Evolutionary conservation across 257 asterid species (phyloP).

Genomic region (Solanum lycopersicoides): DNA sequence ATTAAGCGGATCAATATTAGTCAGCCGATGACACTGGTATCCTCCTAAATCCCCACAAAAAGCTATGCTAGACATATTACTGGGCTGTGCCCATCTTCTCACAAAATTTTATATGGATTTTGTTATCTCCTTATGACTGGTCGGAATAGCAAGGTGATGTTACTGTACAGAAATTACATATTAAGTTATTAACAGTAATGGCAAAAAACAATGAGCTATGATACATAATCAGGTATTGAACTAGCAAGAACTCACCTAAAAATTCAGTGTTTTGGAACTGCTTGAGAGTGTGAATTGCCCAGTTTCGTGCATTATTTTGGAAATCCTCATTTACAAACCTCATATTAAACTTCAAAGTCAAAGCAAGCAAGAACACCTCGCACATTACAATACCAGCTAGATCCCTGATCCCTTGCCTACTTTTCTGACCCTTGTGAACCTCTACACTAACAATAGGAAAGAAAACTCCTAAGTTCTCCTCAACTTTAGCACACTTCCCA

Average conservation of each 20-base stretch:
- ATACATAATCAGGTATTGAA: not conserved
- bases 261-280: slow-evolving; percentile 46
- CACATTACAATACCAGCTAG: slow-evolving; percentile 57
- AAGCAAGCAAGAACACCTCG: slow-evolving; percentile 52
- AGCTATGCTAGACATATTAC: not conserved
- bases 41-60: not conserved
- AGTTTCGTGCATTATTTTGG: slow-evolving; percentile 22
- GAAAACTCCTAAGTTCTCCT: slow-evolving; percentile 38
- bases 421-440: slow-evolving; percentile 19
- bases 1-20: not conserved
- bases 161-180: not conserved
- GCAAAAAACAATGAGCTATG: not conserved
- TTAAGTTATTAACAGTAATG: not conserved
- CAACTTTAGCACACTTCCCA: slow-evolving; percentile 27
- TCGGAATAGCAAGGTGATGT: not conserved
- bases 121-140: not conserved
- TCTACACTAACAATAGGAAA: slow-evolving; percentile 46
- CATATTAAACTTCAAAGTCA: slow-evolving; percentile 35
- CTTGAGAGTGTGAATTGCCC: slow-evolving; percentile 42
- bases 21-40: not conserved
- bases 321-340: slow-evolving; percentile 21
- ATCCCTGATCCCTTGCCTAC: slow-evolving; percentile 21
- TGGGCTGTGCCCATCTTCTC: not conserved
- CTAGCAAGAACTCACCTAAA: slow-evolving; percentile 37
- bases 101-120: not conserved